Evolutionary conservation across 768 basidiomycete genomes (phyloP), one percentile per base, ranked within the genome.

Genomic region (Trametes gibbosa): DNA sequence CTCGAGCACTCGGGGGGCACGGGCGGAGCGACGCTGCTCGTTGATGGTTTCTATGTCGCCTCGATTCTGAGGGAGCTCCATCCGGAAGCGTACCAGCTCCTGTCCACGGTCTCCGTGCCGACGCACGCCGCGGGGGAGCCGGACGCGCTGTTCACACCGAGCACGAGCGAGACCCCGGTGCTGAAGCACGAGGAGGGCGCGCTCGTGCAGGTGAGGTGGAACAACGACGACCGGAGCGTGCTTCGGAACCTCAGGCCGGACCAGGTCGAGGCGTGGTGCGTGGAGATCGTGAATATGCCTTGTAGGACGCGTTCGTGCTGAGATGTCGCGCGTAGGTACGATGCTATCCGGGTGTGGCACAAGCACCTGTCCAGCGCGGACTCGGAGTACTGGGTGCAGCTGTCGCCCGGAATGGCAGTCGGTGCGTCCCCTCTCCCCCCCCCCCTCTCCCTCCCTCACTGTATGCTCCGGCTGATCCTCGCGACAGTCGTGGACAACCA

Each of bases 11-110:
- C 86, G 2, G 84, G 85, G 1, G 94, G 94, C 19, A 78, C 79
- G 14, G 96, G 96, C 1, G 96, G 96, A 16, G 80, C 86, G 3
- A 92, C 92, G 3, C 80, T 98, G n/a, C 86, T 98, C 42, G 93
- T 98, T 14, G 96, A 99, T 68, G 95, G 93, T 24, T 97, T 97
- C 78, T 90, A 95, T 69, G 89, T 86, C 53, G 95, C 96, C 1
- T 86, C 86, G 0, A 79, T 91, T 54, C 79, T 98, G 21, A 83
- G 84, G 50, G 81, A 85, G 53, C 77, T 86, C 23, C 76, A 93
- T 66, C 92, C 94, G 0, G 77, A 82, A 0, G 80, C 81, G 2
- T 95, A 94, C 72, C 73, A 74, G 4, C 72, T 90, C 6, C 80
- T 98, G 12, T 84, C 92, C 0, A 73, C 76, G 10, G 72, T 92